These are phyloP conservation scores for Cordia subcordata DNA, from an alignment of 257 asterid genomes.

Conservation along the genomic window DNA sequence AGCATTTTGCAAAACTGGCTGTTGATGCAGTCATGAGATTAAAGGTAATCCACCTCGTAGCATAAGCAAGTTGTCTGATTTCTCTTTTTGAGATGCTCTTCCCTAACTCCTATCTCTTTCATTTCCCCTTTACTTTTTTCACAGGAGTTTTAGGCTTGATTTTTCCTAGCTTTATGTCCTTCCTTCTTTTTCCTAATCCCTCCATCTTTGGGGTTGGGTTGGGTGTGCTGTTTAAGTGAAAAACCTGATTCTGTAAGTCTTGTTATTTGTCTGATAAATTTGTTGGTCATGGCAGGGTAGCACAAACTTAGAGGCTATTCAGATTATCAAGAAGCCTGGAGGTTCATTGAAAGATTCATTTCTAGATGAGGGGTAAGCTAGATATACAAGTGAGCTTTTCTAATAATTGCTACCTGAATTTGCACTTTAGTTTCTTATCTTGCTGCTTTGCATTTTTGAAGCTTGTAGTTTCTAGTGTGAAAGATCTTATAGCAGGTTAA, in stretches of 20 bases:
- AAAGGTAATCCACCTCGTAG: slow-evolving; percentile 43
- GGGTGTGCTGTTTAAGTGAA: not conserved
- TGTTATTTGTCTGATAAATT: slow-evolving; percentile 5
- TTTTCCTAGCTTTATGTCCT: too few relatives aligned
- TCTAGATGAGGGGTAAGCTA: slow-evolving; percentile 78
- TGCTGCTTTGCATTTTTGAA: not conserved
- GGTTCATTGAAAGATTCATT: slow-evolving; percentile 85
- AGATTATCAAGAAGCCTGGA: slow-evolving; percentile 90
- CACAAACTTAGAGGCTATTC: slow-evolving; percentile 87
- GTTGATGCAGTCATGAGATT: slow-evolving; percentile 93
- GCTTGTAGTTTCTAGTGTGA: not conserved
- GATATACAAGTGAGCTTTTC: not conserved
- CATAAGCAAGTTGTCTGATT: not conserved
- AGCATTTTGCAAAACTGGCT: slow-evolving; percentile 75
- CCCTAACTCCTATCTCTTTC: too few relatives aligned
- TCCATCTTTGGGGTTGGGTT: not conserved
- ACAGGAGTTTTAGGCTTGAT: too few relatives aligned
- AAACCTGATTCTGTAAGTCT: not conserved
- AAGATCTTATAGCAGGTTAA: too few relatives aligned
- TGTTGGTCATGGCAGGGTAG: slow-evolving; percentile 66
- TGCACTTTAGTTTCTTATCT: not conserved
- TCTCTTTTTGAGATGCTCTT: too few relatives aligned
- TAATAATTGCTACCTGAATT: too few relatives aligned
- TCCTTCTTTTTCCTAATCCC: too few relatives aligned
- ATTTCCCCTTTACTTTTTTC: too few relatives aligned